Conservation (phyloP, 768 basidiomycete genomes). For the Scleroderma citrinum region DNA sequence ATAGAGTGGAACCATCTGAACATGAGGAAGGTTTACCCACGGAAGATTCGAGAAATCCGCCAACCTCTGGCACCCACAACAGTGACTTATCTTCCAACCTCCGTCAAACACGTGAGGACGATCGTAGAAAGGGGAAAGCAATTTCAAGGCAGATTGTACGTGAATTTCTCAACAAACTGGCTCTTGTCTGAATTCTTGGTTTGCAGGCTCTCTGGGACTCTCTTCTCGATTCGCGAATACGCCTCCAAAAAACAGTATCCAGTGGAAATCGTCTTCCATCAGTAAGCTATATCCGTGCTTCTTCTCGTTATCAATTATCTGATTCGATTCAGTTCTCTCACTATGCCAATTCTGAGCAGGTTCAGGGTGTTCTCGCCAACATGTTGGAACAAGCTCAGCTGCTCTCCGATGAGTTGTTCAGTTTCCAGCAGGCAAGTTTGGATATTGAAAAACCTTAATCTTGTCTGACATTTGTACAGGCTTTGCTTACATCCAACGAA, state of each 20-base stretch:
- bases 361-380: constrained; percentile 40
- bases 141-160: constrained; percentile 79
- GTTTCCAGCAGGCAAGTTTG: constrained; percentile 57
- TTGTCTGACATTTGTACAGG: constrained; percentile 30
- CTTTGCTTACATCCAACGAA: constrained; percentile 43
- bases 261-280: constrained; percentile 61
- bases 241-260: constrained; percentile 73
- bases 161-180: constrained; percentile 4
- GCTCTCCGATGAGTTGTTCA: constrained; percentile 62
- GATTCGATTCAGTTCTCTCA: constrained; percentile 27
- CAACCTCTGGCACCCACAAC: constrained; percentile 2
- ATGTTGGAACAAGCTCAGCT: constrained; percentile 56
- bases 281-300: constrained; percentile 35
- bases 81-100: constrained; percentile 49
- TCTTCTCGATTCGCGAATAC: constrained; percentile 86
- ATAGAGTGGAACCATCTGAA: constrained; percentile 11
- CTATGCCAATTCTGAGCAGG: constrained; percentile 29
- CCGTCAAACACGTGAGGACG: constrained; percentile 57
- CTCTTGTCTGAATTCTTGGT: constrained; percentile 4
- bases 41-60: constrained; percentile 12
- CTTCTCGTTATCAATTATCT: constrained; percentile 2
- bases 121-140: constrained; percentile 77
- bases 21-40: constrained; percentile 7
- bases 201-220: constrained; percentile 77
- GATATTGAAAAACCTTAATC: constrained; percentile 2